Base-by-base conservation (phyloP, 2,329 filamentous ascomycete genomes). In the Colletotrichum navitas region DNA sequence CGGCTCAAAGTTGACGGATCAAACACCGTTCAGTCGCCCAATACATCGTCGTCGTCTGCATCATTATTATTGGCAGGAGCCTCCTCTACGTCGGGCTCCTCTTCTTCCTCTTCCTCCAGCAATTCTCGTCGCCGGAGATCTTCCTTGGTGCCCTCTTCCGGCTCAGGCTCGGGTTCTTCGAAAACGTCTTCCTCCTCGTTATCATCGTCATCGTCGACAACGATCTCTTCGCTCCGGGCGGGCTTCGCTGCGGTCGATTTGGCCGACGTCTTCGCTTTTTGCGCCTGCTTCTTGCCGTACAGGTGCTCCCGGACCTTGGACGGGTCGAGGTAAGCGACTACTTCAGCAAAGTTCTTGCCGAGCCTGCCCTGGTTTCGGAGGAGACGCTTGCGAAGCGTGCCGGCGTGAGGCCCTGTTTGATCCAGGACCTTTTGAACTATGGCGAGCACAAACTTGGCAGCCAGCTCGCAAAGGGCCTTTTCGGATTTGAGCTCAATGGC, bases 301-400 rank as follows among this genome's bases (percentile, higher is more conserved):
- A 81, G 80, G 68, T 81, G 74, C 63, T 85, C 84, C 75, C 86
- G 85, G 54, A 88, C 80, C 77, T 91, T 90, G 60, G 87, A 85
- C 68, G 92, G 89, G 76, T 97, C 94, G 5, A 98, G 85, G 79
- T 92, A 96, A 11, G 90, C 89, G 5, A 97, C 84, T 8, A 98
- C 90, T 76, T 96, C 94, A 77, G 92, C 93, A 85, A 93, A 97
- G 79, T 96, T 98, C 56, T 89, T 85, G 2, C 96, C 96, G 3
- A 99, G 87, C 78, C 90, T 91, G n/a, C 84, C 85, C 78, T 92
- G 92, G 81, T 99, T 98, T 74, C 93, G 88, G 76, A 92, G 86
- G 29, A 99, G 85, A 26, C 94, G 88, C 76, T 90, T 89, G 74
- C 89, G 88, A 45, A 97, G 86, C 78, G 89, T 89, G 39, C 89